phyloP scores from a whole-genome alignment of 176 grass and related monocot genomes.

The Oryza rufipogon region DNA sequence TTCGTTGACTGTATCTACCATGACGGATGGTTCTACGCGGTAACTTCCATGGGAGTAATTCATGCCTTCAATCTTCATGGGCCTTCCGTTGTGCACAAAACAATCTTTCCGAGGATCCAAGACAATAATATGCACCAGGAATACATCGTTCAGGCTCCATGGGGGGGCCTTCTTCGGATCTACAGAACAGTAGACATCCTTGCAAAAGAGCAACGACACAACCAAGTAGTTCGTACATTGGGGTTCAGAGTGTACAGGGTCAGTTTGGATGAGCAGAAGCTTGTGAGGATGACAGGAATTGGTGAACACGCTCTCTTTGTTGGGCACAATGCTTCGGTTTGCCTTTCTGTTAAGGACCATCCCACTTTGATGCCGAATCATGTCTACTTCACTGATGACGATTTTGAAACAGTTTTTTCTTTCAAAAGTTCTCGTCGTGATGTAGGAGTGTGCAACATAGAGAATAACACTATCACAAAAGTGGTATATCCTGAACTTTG shows the following conservation, averaged over 20 bases:
- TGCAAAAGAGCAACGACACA: not conserved
- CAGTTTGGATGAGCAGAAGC: not conserved
- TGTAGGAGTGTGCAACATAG: not conserved
- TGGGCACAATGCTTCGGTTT: not conserved
- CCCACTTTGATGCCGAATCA: not conserved
- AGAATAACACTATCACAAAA: not conserved
- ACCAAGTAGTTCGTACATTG: too few species aligned
- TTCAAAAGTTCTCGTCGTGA: not conserved
- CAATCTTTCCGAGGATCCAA: not conserved
- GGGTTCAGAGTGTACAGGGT: not conserved
- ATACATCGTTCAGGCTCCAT: too few species aligned
- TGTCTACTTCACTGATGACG: not conserved
- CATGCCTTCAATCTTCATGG: not conserved
- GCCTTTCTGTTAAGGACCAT: not conserved
- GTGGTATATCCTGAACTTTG: slow-evolving; percentile 3
- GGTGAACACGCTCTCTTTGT: not conserved
- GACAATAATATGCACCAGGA: too few species aligned
- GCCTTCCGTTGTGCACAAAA: not conserved
- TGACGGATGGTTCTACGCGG: slow-evolving; percentile 6
- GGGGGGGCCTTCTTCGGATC: not conserved
- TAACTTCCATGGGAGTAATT: not conserved
- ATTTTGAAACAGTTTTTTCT: not conserved
- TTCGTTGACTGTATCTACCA: not conserved
- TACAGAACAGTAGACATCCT: too few species aligned
- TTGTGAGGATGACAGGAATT: not conserved